Evolutionary conservation across 2,329 filamentous ascomycete genomes (phyloP).

Genomic region (Trichoderma brevicompactum): DNA sequence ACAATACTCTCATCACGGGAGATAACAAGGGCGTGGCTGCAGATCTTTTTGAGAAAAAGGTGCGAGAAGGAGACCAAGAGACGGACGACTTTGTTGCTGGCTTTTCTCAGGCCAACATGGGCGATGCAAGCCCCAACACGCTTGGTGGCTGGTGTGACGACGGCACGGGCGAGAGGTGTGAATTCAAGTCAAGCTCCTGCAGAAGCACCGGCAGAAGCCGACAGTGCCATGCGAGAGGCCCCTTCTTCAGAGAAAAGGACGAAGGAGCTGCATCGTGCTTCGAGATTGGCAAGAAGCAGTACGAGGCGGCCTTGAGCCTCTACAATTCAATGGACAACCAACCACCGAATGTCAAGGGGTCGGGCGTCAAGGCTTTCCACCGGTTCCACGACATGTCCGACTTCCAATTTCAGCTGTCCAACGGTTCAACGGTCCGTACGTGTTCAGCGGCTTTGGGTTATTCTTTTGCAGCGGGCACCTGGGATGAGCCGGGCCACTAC

Average conservation of each 20-base stretch:
- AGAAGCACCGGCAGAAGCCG: slow-evolving; percentile 63
- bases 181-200: slow-evolving; percentile 80
- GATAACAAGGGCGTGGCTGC: slow-evolving; percentile 95
- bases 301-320: slow-evolving; percentile 54
- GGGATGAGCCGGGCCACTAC: slow-evolving; percentile 84
- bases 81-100: slow-evolving; percentile 78
- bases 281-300: slow-evolving; percentile 73
- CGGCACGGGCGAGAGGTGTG: slow-evolving; percentile 70
- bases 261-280: slow-evolving; percentile 75
- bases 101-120: slow-evolving; percentile 89
- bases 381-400: slow-evolving; percentile 78
- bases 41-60: slow-evolving; percentile 76
- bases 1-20: slow-evolving; percentile 85
- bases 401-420: slow-evolving; percentile 72
- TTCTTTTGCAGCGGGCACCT: slow-evolving; percentile 87
- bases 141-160: slow-evolving; percentile 87
- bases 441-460: slow-evolving; percentile 87
- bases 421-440: slow-evolving; percentile 71
- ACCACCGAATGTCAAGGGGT: slow-evolving; percentile 60
- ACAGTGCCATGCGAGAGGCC: slow-evolving; percentile 72
- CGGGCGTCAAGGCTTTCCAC: slow-evolving; percentile 76
- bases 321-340: slow-evolving; percentile 57
- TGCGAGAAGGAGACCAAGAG: slow-evolving; percentile 59
- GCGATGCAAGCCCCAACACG: slow-evolving; percentile 85
- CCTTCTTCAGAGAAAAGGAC: slow-evolving; percentile 67